phyloP scores from a whole-genome alignment of 1,284 basidiomycete genomes.

The Mycosarcoma maydis region DNA sequence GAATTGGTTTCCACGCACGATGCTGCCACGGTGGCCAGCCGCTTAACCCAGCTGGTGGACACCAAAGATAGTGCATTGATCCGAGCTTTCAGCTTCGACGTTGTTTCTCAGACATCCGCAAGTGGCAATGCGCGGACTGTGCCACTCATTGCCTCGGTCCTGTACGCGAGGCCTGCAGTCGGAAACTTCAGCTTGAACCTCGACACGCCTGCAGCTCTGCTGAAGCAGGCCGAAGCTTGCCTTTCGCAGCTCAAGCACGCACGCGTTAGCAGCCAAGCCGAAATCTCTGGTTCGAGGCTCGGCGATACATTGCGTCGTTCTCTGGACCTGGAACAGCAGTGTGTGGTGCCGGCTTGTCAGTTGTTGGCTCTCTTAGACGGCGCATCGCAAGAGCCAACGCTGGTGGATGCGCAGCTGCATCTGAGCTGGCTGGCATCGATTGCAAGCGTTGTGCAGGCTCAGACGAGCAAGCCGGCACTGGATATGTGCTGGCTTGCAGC shows the following conservation, averaged over 20 bases:
- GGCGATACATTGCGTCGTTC: conserved; percentile 2
- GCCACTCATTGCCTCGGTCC: not conserved
- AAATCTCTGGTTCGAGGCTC: not conserved
- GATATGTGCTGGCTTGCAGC: conserved; percentile 42
- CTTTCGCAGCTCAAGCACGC: not conserved
- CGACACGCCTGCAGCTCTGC: not conserved
- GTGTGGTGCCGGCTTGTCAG: conserved; percentile 30
- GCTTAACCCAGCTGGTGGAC: conserved; percentile 24
- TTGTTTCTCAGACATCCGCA: not conserved
- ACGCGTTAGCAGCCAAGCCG: not conserved
- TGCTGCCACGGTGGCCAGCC: not conserved
- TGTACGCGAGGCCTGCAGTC: conserved; percentile 39
- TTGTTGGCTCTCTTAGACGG: conserved; percentile 8
- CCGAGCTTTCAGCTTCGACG: conserved; percentile 6
- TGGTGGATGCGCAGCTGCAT: conserved; percentile 1
- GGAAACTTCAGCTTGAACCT: conserved; percentile 19
- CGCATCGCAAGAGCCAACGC: not conserved
- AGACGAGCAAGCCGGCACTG: not conserved
- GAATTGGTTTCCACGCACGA: not conserved
- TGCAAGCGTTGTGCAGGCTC: conserved; percentile 1
- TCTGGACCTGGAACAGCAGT: conserved; percentile 2
- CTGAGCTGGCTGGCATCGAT: conserved; percentile 16
- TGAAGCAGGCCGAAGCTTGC: conserved; percentile 3
- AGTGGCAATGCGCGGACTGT: not conserved
- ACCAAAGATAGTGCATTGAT: conserved; percentile 15